Base-by-base conservation (phyloP, 2,329 filamentous ascomycete species). In the Huntiella decipiens region DNA sequence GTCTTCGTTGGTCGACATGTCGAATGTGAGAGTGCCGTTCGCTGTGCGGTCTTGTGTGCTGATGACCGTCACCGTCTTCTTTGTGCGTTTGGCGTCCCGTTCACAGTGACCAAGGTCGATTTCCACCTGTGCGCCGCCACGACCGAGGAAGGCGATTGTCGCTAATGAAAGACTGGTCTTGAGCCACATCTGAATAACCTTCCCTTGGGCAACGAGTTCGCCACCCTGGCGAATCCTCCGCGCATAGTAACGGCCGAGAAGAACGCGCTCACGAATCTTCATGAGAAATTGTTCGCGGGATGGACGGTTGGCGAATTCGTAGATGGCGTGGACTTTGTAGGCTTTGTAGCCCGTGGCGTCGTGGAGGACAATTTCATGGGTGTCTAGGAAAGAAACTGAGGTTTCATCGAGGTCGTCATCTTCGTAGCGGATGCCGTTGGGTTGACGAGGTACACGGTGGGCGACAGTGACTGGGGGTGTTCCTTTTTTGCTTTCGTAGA, bases 231-330 rank as follows among this genome's bases (percentile, higher is more conserved):
- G 41, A 31, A 48, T 44, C n/a, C 37, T 44, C 28, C 42, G 41
- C 4, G 42, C 42, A 41, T 48, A 48, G 28, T 48, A 48, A 2
- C 46, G 41, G 2, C 46, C 46, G 11, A 48, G 28, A 2, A 48
- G 36, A 12, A 48, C 36, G 15, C 46, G 46, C 16, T 48, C 46
- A n/a, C 46, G 46, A n/a, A 48, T 44, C 36, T 48, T 48, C 41
- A 44, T 44, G 5, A 48, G 36, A n/a, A 50, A 50, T 19, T 47
- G 41, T 19, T 47, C 45, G 33, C 45, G 33, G n/a, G 48, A 43
- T 31, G 35, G 39, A 4, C 45, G 40, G 33, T 47, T 44, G 7
- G 42, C 38, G 22, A 50, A 50, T 15, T 45, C 38, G 37, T 50
- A 50, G 11, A 47, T 39, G 8, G 48, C 45, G 6, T 50, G 36